Conservation (phyloP, 106 monocot species). For the Dendrobium catenatum region DNA sequence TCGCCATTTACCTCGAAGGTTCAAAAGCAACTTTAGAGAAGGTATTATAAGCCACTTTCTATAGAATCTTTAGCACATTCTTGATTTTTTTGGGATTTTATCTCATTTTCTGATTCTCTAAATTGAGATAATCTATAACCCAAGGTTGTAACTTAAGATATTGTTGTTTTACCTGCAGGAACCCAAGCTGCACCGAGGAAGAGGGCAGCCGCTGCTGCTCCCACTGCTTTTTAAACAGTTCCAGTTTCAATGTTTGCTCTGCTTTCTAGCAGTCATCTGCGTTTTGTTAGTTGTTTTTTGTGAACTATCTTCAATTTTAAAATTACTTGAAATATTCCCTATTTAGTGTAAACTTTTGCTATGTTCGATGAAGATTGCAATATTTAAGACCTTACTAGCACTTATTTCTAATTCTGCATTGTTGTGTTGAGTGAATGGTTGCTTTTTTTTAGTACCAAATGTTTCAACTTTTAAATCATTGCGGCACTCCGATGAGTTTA, state of each 20-base stretch:
- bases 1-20: slow-evolving; percentile 30
- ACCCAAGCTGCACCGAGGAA: slow-evolving; percentile 34
- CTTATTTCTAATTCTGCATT: not conserved
- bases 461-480: too few species aligned
- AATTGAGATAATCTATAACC: too few species aligned
- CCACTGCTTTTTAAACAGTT: not conserved
- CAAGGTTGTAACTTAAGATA: too few species aligned
- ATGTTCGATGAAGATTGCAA: not conserved
- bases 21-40: slow-evolving; percentile 46
- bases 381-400: not conserved
- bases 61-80: too few species aligned
- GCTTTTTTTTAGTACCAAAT: too few species aligned
- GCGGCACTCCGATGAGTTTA: too few species aligned
- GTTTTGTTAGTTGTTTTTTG: not conserved
- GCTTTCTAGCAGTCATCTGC: not conserved
- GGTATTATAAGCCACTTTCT: slow-evolving; percentile 4
- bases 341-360: not conserved
- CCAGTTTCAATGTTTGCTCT: not conserved
- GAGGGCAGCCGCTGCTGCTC: slow-evolving; percentile 15
- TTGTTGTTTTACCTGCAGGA: slow-evolving; percentile 10
- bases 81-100: too few species aligned
- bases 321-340: not conserved
- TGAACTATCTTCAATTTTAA: not conserved
- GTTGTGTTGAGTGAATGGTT: not conserved
- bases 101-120: too few species aligned